phyloP scores from a whole-genome alignment of 805 yeast genomes.

The Grigorovia transvaalensis region DNA sequence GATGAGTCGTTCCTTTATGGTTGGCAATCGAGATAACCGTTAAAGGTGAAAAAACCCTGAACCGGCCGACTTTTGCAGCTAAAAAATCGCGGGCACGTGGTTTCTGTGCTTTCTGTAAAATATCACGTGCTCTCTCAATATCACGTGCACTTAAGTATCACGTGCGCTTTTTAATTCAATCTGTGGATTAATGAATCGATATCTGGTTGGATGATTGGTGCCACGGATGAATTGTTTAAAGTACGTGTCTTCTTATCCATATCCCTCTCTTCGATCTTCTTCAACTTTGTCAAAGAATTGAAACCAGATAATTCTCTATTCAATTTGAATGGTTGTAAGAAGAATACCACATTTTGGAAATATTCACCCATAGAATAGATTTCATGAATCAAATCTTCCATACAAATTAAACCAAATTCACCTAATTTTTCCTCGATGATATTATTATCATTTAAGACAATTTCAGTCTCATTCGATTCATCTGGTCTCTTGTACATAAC shows the following conservation, averaged over 20 bases:
- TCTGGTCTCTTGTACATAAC: slow-evolving; percentile 31
- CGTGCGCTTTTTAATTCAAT: too few relatives aligned
- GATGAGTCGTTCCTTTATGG: neutral
- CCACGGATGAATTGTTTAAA: slow-evolving; percentile 51
- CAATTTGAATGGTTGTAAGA: slow-evolving; percentile 61
- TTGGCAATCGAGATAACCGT: neutral
- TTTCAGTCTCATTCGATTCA: slow-evolving; percentile 27
- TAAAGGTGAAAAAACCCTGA: neutral
- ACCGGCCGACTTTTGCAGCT: neutral
- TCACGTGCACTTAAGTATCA: too few relatives aligned
- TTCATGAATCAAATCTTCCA: slow-evolving; percentile 73
- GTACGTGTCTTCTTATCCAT: slow-evolving; percentile 35
- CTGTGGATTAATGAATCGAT: slow-evolving; percentile 58
- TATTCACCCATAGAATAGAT: slow-evolving; percentile 51
- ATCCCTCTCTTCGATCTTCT: slow-evolving; percentile 47
- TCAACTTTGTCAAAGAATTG: slow-evolving; percentile 62
- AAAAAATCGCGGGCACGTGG: too few relatives aligned
- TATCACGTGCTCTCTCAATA: too few relatives aligned
- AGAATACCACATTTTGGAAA: slow-evolving; percentile 49
- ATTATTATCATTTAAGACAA: slow-evolving; percentile 62
- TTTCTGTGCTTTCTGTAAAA: too few relatives aligned
- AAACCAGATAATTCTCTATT: slow-evolving; percentile 64
- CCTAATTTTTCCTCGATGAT: slow-evolving; percentile 63
- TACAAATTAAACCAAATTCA: slow-evolving; percentile 62
- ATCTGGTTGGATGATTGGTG: slow-evolving; percentile 60